Evolutionary conservation across 371 early-diverging fungal genomes (phyloP), one percentile per base, ranked within the genome.

Genomic region (Blyttiomyces sp.): DNA sequence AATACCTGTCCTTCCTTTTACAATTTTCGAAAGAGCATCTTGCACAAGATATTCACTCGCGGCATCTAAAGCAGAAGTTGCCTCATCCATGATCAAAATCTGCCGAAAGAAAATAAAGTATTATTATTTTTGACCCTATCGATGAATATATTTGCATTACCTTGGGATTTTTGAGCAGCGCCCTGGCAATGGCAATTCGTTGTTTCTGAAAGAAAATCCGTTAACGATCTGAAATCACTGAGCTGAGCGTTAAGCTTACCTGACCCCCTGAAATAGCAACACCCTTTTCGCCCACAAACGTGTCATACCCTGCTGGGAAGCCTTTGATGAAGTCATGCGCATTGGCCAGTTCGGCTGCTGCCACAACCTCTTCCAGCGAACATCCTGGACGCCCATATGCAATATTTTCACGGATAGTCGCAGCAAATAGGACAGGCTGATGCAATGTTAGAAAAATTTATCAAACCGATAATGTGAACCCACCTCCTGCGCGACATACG

Each of bases 211-310:
- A 45, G 26, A 11, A 45, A 45, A 45, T 13, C 9, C 9, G 7
- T 16, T 21, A 13, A 51, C 9, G 28, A 17, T 7, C 7, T n/a
- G 32, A 52, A 26, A 4, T 24, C 21, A 7, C 24, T 19, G 6
- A 11, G 52, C 52, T 34, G 24, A 34, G 17, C n/a, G 26, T 26
- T 19, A 16, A 11, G 71, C 56, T 31, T 77, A 21, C 56, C 39
- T 52, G 93, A 46, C 96, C 96, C 54, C 94, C 95, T 58, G 84
- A 83, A 27, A 97, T 69, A 54, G 83, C 81, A 34, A 78, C 75
- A 1, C 95, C 95, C 59, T 84, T 80, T 62, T 91, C 91, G 35
- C 94, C 95, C 17, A 89, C 89, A 45, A 79, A 68, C 3, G 95
- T 92, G 35, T 92, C 82, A 67, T 89, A 91, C 23, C 87, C 86